A percentile compares a stretch with the other conserved stretches of the same genome.
Evolutionary conservation across 768 basidiomycete genomes (phyloP).

Genomic region (Hysterangium stoloniferum): DNA sequence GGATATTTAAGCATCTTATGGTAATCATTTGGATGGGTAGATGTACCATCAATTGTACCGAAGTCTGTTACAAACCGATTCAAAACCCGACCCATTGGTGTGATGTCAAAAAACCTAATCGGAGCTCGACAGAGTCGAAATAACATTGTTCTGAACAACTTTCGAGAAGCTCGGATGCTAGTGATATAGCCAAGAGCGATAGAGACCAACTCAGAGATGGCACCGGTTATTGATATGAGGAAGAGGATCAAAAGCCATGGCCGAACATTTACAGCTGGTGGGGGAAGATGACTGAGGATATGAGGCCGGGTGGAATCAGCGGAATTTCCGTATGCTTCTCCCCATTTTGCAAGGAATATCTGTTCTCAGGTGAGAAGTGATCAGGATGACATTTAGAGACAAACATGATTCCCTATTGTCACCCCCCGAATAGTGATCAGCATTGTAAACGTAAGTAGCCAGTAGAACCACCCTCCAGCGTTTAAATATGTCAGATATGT

Average conservation of each 20-base stretch:
- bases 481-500: conserved; percentile 60
- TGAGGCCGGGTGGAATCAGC: conserved; percentile 12
- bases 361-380: conserved; percentile 20
- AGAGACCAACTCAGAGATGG: conserved; percentile 42
- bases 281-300: conserved; percentile 32
- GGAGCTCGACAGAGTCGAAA: conserved; percentile 52
- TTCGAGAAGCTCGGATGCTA: conserved; percentile 57
- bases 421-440: conserved; percentile 49
- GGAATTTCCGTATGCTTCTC: conserved; percentile 48
- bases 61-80: conserved; percentile 78
- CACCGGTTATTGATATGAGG: conserved; percentile 52
- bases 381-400: background rate
- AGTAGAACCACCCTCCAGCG: conserved; percentile 49
- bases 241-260: conserved; percentile 65
- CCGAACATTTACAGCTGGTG: conserved; percentile 49
- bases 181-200: conserved; percentile 62
- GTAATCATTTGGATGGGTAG: too few relatives aligned
- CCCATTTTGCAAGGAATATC: conserved; percentile 64
- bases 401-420: conserved; percentile 51
- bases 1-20: background rate
- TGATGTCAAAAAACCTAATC: conserved; percentile 63
- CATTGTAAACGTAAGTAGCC: conserved; percentile 44
- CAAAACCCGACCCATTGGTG: conserved; percentile 68
- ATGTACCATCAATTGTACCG: conserved; percentile 54
- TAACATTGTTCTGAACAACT: conserved; percentile 49